Evolutionary conservation across 2,329 filamentous ascomycete species (phyloP).

Genomic region (Colletotrichum caudatum): DNA sequence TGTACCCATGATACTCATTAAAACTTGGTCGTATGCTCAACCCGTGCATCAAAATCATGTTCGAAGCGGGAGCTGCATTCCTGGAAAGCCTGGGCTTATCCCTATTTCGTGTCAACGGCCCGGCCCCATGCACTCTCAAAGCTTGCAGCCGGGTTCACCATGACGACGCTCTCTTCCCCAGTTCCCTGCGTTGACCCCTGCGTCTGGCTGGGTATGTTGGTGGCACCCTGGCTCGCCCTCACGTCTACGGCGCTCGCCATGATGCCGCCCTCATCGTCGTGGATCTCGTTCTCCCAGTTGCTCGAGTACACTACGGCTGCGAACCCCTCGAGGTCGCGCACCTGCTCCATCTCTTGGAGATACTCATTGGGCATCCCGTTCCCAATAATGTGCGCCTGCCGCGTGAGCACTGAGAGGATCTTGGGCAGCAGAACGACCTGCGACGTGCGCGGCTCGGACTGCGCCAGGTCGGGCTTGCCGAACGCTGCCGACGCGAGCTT

Average conservation of each 20-base stretch:
- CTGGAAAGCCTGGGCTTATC: not conserved
- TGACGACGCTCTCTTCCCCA: constrained; percentile 64
- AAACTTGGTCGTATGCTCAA: not conserved
- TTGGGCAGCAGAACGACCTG: constrained; percentile 83
- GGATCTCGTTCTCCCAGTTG: constrained; percentile 80
- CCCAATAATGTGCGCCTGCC: constrained; percentile 91
- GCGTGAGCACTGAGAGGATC: constrained; percentile 87
- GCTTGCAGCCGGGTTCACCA: constrained; percentile 62
- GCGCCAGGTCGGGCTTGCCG: constrained; percentile 62
- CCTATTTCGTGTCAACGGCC: constrained; percentile 60
- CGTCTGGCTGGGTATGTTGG: constrained; percentile 39
- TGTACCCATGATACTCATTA: constrained; percentile 31
- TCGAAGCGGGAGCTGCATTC: not conserved
- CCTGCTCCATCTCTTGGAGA: constrained; percentile 79
- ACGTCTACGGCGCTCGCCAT: constrained; percentile 54
- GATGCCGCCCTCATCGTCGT: constrained; percentile 55
- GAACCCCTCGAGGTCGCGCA: constrained; percentile 83
- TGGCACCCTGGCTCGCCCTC: constrained; percentile 45
- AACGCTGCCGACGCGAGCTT: constrained; percentile 86
- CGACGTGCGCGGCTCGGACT: constrained; percentile 51
- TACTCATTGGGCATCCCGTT: constrained; percentile 80
- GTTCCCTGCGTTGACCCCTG: constrained; percentile 45
- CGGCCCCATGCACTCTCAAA: constrained; percentile 80
- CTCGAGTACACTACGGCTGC: constrained; percentile 89
- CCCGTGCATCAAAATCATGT: not conserved